Base-by-base conservation (phyloP, 495 filamentous ascomycete species). In the Daldinia grandis region DNA sequence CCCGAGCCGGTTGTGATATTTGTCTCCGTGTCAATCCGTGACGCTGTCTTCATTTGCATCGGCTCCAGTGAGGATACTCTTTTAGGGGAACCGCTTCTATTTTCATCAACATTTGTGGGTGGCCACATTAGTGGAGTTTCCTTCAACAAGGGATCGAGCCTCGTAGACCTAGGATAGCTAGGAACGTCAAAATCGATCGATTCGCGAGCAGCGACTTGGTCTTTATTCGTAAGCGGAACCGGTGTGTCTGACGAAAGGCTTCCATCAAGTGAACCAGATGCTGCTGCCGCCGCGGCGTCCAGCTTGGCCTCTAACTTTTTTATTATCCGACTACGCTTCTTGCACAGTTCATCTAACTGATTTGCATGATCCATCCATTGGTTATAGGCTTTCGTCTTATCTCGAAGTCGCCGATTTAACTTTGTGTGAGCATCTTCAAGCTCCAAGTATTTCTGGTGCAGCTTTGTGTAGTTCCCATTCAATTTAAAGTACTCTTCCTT, bases 371-470 rank as follows among this genome's bases (percentile, higher is more conserved):
- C 49, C 31, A 67, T 64, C 75, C 75, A 77, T 27, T 55, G 58
- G 35, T 70, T 58, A 21, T 66, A 73, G 1, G 62, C 51, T 17
- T 53, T 63, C 40, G 62, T 77, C 40, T 62, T 68, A 35, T 69
- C 59, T n/a, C 73, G 75, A 68, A 76, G 58, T 12, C 62, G 66
- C n/a, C 60, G 42, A 10, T 70, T 76, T 9, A 73, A 67, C 42
- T 71, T 55, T 28, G 53, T 12, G 79, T 72, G 67, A 80, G 83
- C 69, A 66, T 78, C 60, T 80, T 86, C 60, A 30, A 77, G 65
- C 57, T 72, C 66, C 19, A 38, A 38, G 42, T 67, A 78, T 21
- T 71, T 79, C 31, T 55, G 54, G 54, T 73, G 47, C 30, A 81
- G 19, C 6, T 66, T 68, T 12, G 62, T 53, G 40, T 78, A 76